Percentiles rank a stretch among this genome's conserved stretches.
These are phyloP conservation scores for Elaeagnus macrophylla DNA, from an alignment of 306 rosid species.

Conservation along the genomic window DNA sequence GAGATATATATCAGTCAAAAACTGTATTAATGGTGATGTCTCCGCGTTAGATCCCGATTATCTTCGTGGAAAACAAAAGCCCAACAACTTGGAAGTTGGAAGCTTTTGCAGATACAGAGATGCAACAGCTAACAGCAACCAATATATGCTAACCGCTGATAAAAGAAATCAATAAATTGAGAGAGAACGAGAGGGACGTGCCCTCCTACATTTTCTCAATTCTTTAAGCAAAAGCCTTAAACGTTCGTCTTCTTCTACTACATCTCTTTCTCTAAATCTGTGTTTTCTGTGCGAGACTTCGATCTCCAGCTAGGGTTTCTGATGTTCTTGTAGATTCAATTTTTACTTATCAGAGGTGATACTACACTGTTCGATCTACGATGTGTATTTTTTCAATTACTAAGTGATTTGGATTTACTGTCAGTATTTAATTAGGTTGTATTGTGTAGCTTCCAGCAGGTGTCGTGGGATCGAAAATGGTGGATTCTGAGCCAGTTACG, in stretches of 20 bases:
- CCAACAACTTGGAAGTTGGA: background rate
- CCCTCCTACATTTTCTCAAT: conserved; percentile 71
- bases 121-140: background rate
- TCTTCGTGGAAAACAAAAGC: conserved; percentile 3
- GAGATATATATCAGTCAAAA: too few species aligned
- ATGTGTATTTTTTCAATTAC: conserved; percentile 16
- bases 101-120: background rate
- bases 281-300: background rate
- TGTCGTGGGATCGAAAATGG: conserved; percentile 42
- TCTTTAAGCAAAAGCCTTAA: conserved; percentile 56
- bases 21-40: too few species aligned
- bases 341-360: conserved; percentile 23
- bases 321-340: conserved; percentile 15
- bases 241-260: conserved; percentile 22
- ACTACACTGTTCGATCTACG: conserved; percentile 27
- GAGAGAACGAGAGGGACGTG: conserved; percentile 45
- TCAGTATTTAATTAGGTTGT: background rate
- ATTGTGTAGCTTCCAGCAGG: conserved; percentile 35
- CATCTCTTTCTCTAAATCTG: conserved; percentile 19
- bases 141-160: conserved; percentile 11
- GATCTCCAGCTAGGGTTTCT: conserved; percentile 23
- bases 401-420: too few species aligned
- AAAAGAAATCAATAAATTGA: conserved; percentile 12
- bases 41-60: background rate
- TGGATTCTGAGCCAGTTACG: conserved; percentile 57